Evolutionary conservation across 192 early-diverging fungal genomes (phyloP).

Genomic region (Coemansia sp.): DNA sequence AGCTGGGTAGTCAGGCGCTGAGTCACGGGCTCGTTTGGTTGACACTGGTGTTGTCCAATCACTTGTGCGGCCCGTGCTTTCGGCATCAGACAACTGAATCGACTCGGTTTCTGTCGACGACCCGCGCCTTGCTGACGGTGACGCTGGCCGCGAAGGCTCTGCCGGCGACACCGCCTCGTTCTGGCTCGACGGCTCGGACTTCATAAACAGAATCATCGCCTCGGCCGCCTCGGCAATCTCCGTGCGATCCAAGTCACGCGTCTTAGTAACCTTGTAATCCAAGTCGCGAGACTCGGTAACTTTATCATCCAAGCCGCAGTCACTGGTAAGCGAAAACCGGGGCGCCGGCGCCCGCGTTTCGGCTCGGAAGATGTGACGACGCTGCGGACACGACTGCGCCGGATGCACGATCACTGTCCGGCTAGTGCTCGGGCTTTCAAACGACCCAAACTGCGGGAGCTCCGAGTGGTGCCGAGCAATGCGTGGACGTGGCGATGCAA

Average conservation of each 20-base stretch:
- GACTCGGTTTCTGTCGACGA: conserved; percentile 4
- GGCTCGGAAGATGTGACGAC: neutral
- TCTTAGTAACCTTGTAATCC: neutral
- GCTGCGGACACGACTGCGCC: conserved; percentile 35
- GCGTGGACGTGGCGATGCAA: neutral
- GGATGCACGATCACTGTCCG: conserved; percentile 4
- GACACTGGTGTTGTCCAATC: neutral
- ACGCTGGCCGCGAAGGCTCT: neutral
- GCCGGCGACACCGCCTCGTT: conserved; percentile 8
- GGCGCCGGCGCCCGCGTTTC: conserved; percentile 12
- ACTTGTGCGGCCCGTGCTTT: neutral
- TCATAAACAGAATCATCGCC: conserved; percentile 47
- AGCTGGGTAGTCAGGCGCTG: no score
- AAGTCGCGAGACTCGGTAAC: no score
- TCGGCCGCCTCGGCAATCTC: conserved; percentile 40
- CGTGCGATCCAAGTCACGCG: neutral
- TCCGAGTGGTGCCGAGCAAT: conserved; percentile 33
- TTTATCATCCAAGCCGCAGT: no score
- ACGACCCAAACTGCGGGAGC: conserved; percentile 17
- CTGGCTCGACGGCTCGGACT: conserved; percentile 28
- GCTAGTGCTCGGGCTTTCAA: neutral
- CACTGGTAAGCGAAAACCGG: neutral
- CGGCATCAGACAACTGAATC: neutral
- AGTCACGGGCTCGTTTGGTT: neutral
- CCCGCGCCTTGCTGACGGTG: neutral